These are phyloP conservation scores for Hydrangea macrophylla DNA, from an alignment of 148 eudicot genomes.

Conservation along the genomic window DNA sequence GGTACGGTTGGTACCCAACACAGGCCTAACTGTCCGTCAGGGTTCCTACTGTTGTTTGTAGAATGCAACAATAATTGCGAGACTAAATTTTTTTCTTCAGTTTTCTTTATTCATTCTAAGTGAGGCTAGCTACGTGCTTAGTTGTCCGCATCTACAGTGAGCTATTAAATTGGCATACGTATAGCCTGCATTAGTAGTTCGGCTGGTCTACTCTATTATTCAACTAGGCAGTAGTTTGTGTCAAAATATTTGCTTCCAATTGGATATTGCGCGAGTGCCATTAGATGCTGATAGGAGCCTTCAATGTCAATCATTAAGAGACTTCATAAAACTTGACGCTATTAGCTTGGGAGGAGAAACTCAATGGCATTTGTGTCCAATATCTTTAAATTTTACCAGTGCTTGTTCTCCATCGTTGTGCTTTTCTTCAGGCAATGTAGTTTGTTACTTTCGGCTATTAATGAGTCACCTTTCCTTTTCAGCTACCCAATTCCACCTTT, in stretches of 20 bases:
- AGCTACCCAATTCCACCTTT: conserved; percentile 89
- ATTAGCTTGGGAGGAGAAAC: not conserved
- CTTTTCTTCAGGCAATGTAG: not conserved
- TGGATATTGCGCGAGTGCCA: not conserved
- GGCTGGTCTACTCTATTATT: not conserved
- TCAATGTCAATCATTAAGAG: not conserved
- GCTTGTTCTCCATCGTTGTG: not conserved
- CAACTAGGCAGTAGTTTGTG: not conserved
- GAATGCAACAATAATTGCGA: not conserved
- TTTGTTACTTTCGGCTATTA: not conserved
- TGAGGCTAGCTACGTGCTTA: not conserved
- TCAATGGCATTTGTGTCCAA: not conserved
- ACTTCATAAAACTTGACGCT: not conserved
- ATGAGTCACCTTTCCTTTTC: conserved; percentile 10
- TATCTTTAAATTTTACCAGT: not conserved
- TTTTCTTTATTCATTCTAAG: not conserved
- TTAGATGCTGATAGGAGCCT: not conserved
- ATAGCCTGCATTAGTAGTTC: not conserved
- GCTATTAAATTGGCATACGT: not conserved
- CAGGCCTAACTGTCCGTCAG: not conserved
- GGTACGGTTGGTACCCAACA: no score
- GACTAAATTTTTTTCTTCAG: not conserved
- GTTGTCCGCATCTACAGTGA: not conserved
- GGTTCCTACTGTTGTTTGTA: not conserved
- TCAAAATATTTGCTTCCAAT: not conserved